Conservation (phyloP, 2,329 filamentous ascomycete genomes). For the Talaromyces sp. region DNA sequence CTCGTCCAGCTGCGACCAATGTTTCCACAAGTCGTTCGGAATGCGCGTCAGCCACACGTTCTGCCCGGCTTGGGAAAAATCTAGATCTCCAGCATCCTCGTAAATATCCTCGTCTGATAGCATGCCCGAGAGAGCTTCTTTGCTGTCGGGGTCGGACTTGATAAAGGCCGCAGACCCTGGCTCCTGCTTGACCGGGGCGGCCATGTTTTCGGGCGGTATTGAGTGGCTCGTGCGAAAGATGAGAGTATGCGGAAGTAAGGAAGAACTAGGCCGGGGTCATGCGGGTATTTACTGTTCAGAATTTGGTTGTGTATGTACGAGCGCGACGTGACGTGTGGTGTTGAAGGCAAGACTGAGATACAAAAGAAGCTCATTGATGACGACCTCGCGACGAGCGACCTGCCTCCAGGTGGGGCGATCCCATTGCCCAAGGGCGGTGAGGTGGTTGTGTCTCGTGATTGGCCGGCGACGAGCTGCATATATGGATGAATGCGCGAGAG, state of each 20-base stretch:
- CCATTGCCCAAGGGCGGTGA: conserved; percentile 16
- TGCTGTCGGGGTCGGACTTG: conserved; percentile 37
- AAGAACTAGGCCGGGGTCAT: not conserved
- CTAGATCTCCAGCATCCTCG: conserved; percentile 60
- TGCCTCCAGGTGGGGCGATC: not conserved
- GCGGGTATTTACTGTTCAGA: not conserved
- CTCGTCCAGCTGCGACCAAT: conserved; percentile 70
- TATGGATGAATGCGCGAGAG: too few species aligned
- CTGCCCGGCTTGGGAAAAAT: conserved; percentile 48
- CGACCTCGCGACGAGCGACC: not conserved
- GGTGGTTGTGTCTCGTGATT: not conserved
- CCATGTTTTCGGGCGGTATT: conserved; percentile 13
- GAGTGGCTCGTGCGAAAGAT: not conserved
- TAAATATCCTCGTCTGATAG: conserved; percentile 63
- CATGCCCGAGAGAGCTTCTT: conserved; percentile 27
- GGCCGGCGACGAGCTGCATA: not conserved
- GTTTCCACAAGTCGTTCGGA: conserved; percentile 74
- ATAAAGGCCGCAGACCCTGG: conserved; percentile 33
- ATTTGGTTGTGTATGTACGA: not conserved
- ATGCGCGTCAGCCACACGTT: conserved; percentile 68
- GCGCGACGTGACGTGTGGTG: not conserved
- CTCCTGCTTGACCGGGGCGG: conserved; percentile 37
- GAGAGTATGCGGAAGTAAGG: not conserved
- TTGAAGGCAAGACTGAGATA: not conserved
- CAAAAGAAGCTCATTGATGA: not conserved